These are phyloP conservation scores for Albophoma yamanashiensis DNA, from an alignment of 2,329 filamentous ascomycete species.

Conservation along the genomic window DNA sequence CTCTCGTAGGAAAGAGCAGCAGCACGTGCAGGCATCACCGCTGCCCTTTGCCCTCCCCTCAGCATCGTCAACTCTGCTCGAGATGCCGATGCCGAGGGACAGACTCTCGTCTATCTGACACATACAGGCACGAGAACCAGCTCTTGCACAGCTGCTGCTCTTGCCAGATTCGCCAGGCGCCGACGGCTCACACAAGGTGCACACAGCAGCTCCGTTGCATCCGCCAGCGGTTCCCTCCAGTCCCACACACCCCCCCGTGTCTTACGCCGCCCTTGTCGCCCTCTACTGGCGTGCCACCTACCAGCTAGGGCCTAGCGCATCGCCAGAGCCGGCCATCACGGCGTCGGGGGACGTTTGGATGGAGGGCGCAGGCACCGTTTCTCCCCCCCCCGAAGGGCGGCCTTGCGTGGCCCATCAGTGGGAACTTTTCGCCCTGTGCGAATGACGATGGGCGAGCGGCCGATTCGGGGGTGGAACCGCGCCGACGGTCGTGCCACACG, in stretches of 20 bases:
- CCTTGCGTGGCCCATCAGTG: background rate
- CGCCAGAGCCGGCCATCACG: background rate
- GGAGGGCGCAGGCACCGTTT: background rate
- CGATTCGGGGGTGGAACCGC: background rate
- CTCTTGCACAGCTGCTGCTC: background rate
- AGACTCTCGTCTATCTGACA: background rate
- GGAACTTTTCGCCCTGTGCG: background rate
- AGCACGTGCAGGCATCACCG: background rate
- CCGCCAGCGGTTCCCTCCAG: background rate
- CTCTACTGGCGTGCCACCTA: conserved; percentile 8
- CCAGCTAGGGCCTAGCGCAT: conserved; percentile 10
- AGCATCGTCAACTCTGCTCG: background rate
- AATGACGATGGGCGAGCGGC: background rate
- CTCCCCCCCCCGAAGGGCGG: background rate
- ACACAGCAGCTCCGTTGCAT: background rate
- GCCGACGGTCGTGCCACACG: background rate
- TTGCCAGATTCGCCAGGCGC: background rate
- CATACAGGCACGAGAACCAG: background rate
- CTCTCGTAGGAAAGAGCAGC: background rate
- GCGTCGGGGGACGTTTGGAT: background rate
- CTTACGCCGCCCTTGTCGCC: background rate
- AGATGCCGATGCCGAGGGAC: background rate
- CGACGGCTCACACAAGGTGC: background rate
- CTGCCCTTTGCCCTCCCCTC: background rate
- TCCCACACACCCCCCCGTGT: background rate